Evolutionary conservation across 2,329 filamentous ascomycete species (phyloP), one percentile per base, ranked within the genome.

Genomic region (Aspergillus ibericus): DNA sequence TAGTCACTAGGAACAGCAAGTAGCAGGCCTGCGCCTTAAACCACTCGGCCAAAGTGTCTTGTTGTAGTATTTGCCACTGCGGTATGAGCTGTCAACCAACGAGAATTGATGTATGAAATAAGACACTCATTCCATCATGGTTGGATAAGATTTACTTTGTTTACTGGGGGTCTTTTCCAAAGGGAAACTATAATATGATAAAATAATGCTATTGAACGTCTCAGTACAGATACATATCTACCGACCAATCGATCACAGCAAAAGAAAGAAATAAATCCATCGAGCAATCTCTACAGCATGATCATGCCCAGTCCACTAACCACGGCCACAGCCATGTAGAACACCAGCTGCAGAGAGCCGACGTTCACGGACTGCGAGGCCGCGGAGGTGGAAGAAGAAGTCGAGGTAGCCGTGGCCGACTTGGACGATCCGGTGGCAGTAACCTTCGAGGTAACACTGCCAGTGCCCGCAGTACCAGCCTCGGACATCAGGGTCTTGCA

Each of bases 381-480:
- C 5, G 9, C 15, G 8, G 36, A 32, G 15, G 27, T 42, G 15
- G 20, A n/a, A 15, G 35, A 27, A 16, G 20, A n/a, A 4, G 15
- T 10, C 15, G 50, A 29, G 8, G 38, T 53, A 22, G 36, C 15
- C 22, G 35, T 27, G 22, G 50, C 50, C 18, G 50, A 53, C 18
- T n/a, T 16, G 8, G 18, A 20, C 5, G 38, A 42, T 22, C 38
- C 38, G 22, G 51, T 44, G 51, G 36, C 51, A n/a, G 51, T 57
- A 12, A 16, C n/a, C 8, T 25, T 15, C 32, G 56, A 25, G 12
- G 76, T 76, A n/a, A 79, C 70, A 13, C 67, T 73, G 18, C 77
- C 76, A 4, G 72, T 76, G 9, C 76, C 77, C 8, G 67, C 71
- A 36, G 70, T 66, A 35, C 75, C 77, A 34, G 78, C 78, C 65